Conservation (phyloP, 179 eudicot genomes). For the Dionaea muscipula region DNA sequence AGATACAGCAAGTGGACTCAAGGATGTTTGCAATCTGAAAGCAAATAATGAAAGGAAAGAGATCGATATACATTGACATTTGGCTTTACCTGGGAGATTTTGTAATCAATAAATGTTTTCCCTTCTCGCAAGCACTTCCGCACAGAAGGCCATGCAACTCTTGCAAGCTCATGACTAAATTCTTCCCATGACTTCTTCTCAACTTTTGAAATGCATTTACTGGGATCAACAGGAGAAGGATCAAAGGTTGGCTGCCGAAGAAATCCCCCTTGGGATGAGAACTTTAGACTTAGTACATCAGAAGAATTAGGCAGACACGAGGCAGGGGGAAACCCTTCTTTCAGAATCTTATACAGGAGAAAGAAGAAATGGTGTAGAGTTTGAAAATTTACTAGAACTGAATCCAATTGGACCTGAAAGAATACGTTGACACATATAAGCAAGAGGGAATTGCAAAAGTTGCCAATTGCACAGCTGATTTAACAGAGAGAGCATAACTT, state of each 20-base stretch:
- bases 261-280: slow-evolving; percentile 84
- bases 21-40: background rate
- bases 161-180: slow-evolving; percentile 53
- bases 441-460: background rate
- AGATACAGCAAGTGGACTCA: no score
- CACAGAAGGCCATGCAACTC: slow-evolving; percentile 61
- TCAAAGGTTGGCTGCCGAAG: slow-evolving; percentile 44
- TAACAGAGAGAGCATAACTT: background rate
- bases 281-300: slow-evolving; percentile 28
- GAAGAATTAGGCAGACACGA: slow-evolving; percentile 23
- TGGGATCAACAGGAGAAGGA: slow-evolving; percentile 22
- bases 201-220: slow-evolving; percentile 23
- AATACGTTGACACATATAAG: slow-evolving; percentile 7
- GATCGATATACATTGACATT: background rate
- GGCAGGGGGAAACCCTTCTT: slow-evolving; percentile 45
- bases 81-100: slow-evolving; percentile 61
- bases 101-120: slow-evolving; percentile 51
- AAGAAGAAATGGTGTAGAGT: slow-evolving; percentile 84
- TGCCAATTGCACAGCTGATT: background rate
- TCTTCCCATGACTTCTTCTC: slow-evolving; percentile 46
- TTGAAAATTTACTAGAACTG: slow-evolving; percentile 55
- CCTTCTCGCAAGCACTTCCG: slow-evolving; percentile 71
- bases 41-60: background rate
- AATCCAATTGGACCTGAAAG: slow-evolving; percentile 68
- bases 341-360: slow-evolving; percentile 74